Percentiles rank a stretch among this genome's conserved stretches.
phyloP scores from a whole-genome alignment of 2,329 filamentous ascomycete species.

The Neofusicoccum sp. region DNA sequence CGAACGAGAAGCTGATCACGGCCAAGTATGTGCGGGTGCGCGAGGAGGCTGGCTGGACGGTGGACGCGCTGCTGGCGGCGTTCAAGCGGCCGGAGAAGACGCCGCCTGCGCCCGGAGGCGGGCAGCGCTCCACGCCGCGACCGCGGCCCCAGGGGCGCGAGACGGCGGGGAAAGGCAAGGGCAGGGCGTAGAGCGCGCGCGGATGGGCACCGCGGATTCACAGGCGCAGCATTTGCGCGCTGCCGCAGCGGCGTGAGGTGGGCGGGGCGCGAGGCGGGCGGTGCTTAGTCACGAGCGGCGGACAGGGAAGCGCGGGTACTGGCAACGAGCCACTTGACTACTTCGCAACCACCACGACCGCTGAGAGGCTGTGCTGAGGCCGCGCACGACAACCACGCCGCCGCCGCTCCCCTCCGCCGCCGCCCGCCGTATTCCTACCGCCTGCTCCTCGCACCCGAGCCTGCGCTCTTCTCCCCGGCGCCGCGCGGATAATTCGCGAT shows the following conservation, averaged over 20 bases:
- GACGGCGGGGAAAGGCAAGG: background rate
- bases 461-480: slow-evolving; percentile 1
- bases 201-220: background rate
- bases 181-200: background rate
- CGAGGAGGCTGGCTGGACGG: slow-evolving; percentile 23
- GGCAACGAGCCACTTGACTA: slow-evolving; percentile 10
- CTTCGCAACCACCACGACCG: slow-evolving; percentile 6
- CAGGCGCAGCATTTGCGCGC: background rate
- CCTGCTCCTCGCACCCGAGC: background rate
- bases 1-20: slow-evolving; percentile 24
- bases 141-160: background rate
- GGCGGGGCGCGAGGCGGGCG: background rate
- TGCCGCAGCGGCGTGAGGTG: too few relatives aligned
- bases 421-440: slow-evolving; percentile 11
- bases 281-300: slow-evolving; percentile 8
- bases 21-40: slow-evolving; percentile 30
- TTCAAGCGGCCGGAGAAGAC: background rate
- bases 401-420: background rate
- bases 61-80: slow-evolving; percentile 24
- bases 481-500: slow-evolving; percentile 8
- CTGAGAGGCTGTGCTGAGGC: slow-evolving; percentile 12
- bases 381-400: slow-evolving; percentile 12
- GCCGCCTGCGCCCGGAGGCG: background rate
- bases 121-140: background rate
- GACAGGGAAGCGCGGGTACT: slow-evolving; percentile 6